Conservation (phyloP, 2,329 filamentous ascomycete genomes). For the Calonectria hongkongensis region DNA sequence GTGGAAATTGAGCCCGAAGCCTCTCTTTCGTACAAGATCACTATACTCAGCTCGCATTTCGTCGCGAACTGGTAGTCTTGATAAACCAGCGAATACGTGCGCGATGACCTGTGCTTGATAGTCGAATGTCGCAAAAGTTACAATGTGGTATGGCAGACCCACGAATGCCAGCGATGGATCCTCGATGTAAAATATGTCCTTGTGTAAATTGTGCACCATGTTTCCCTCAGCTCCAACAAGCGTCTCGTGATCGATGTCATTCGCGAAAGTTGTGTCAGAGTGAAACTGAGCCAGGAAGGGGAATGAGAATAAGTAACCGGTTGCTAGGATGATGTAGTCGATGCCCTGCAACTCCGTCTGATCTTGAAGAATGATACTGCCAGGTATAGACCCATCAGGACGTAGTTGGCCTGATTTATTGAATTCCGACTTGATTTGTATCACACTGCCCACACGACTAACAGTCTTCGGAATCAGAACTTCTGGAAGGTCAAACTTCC, state of each 20-base stretch:
- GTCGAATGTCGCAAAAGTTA: constrained; percentile 81
- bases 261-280: not conserved
- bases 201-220: constrained; percentile 75
- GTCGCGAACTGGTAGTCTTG: not conserved
- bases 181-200: constrained; percentile 81
- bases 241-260: not conserved
- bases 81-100: constrained; percentile 70
- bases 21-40: not conserved
- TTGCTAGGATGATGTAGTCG: constrained; percentile 9
- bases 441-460: not conserved
- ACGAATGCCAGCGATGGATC: constrained; percentile 78
- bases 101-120: constrained; percentile 79
- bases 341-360: not conserved
- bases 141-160: constrained; percentile 78
- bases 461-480: not conserved
- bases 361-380: constrained; percentile 1
- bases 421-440: not conserved
- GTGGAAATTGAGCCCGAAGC: constrained; percentile 11
- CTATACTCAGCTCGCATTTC: constrained; percentile 17
- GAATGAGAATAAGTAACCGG: constrained; percentile 19
- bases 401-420: not conserved
- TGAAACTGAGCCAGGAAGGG: constrained; percentile 21
- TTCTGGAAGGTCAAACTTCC: constrained; percentile 6
- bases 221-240: constrained; percentile 8
- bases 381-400: not conserved